Conservation (phyloP, 2,329 filamentous ascomycete genomes). For the Alternaria gaisen region DNA sequence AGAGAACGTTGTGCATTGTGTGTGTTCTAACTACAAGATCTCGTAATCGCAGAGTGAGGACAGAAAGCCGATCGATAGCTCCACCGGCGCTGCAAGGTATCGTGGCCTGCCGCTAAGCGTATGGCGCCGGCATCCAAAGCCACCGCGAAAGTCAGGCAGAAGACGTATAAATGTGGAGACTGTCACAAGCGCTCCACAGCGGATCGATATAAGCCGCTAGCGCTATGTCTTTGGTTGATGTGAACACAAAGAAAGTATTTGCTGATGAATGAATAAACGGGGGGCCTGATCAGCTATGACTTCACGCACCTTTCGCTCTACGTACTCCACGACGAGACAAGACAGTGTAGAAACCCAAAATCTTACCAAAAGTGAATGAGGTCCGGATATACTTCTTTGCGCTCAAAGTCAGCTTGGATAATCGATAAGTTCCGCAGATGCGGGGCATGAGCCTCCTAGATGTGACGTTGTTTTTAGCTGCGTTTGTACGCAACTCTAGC, state of each 20-base stretch:
- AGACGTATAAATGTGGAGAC: neutral
- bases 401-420: neutral
- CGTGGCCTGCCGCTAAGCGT: neutral
- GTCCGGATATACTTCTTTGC: neutral
- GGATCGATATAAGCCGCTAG: neutral
- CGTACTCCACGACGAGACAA: neutral
- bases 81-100: slow-evolving; percentile 10
- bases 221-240: neutral
- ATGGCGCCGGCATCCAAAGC: slow-evolving; percentile 6
- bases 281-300: slow-evolving; percentile 6
- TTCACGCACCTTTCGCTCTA: neutral
- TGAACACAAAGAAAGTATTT: neutral
- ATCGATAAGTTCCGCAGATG: neutral
- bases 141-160: neutral
- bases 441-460: neutral
- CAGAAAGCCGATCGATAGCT: neutral
- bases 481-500: slow-evolving; percentile 21
- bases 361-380: neutral
- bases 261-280: slow-evolving; percentile 4
- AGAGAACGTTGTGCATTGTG: neutral
- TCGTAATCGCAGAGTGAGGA: neutral
- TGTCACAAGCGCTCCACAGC: slow-evolving; percentile 4
- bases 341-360: neutral
- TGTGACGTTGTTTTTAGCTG: slow-evolving; percentile 31
- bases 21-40: neutral